Base-by-base conservation (phyloP, 441 rosid genomes). In the Brassica balearica region DNA sequence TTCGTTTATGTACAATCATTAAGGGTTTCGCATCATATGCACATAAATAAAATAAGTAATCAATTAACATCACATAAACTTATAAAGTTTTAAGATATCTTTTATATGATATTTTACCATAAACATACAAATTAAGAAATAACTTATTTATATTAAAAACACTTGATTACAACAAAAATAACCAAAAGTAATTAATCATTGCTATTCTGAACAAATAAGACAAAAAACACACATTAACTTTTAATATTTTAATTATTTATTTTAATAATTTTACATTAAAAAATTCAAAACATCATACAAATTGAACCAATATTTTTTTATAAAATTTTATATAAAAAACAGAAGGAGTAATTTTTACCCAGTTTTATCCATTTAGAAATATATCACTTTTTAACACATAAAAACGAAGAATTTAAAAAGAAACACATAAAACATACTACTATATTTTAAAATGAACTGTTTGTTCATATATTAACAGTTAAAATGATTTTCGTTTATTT, bases 11-110 rank as follows among this genome's bases (percentile, higher is more conserved):
- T 53, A 53, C 48, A 15, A 15, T 53, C 48, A 77, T 76, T 46
- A 76, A 76, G 51, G 51, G 74, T 68, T 59, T 68, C 20, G 23
- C 5, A 27, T 69, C 55, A 20, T 61, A 23, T 34, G 17, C 27
- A 25, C 5, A 11, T 10, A 6, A 5, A 15, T 0, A 10, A 34
- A 23, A 11, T 0, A 58, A 58, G 8, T 3, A 27, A 63, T 8
- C 5, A 14, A 58, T 58, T 8, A 19, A 56, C 12, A 19, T 8
- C 62, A 56, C 62, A 15, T 4, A 17, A 55, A 56, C 62, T 56
- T 58, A 58, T 58, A 58, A 25, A 58, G 62, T 56, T 56, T 53
- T 56, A 56, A 19, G 23, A 56, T 7, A 17, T 19, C 27, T 25
- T 25, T 25, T 4, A 4, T 25, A 25, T 25, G 27, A 25, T 25